A percentile compares a stretch with the other conserved stretches of the same genome.
These are phyloP conservation scores for Hygrophorus pudorinus DNA, from an alignment of 768 basidiomycete genomes.

Conservation along the genomic window DNA sequence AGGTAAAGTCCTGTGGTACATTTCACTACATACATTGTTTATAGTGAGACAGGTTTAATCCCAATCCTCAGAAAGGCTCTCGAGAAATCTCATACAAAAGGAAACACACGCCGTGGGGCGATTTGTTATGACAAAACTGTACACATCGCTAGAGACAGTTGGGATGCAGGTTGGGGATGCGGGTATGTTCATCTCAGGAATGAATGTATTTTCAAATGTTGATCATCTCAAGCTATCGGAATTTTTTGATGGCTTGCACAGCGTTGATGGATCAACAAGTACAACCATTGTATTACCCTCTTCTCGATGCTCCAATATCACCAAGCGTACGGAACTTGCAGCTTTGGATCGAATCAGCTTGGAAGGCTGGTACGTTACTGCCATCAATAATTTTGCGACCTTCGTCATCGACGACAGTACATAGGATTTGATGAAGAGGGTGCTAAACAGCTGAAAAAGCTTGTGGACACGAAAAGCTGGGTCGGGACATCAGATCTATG, in stretches of 20 bases:
- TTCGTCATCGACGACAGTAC: too few species aligned
- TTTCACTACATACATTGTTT: not conserved
- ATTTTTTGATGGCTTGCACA: conserved; percentile 71
- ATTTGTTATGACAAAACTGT: conserved; percentile 57
- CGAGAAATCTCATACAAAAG: conserved; percentile 38
- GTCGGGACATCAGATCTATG: conserved; percentile 78
- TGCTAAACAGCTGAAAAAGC: conserved; percentile 42
- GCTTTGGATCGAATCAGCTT: conserved; percentile 71
- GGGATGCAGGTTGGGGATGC: conserved; percentile 67
- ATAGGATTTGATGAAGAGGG: conserved; percentile 70
- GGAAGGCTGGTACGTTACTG: conserved; percentile 44
- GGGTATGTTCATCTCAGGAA: conserved; percentile 33
- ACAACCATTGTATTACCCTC: conserved; percentile 52
- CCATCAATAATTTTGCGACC: not conserved
- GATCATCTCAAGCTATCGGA: conserved; percentile 51
- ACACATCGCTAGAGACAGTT: conserved; percentile 45
- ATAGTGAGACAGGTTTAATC: conserved; percentile 43
- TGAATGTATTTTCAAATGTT: not conserved
- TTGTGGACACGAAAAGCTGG: conserved; percentile 56
- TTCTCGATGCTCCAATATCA: conserved; percentile 43
- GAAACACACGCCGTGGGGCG: conserved; percentile 42
- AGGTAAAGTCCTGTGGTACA: conserved; percentile 26
- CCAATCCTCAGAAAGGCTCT: conserved; percentile 50
- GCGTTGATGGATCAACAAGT: conserved; percentile 56
- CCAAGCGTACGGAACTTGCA: conserved; percentile 75